Evolutionary conservation across 192 early-diverging fungal species (phyloP).

Genomic region (Rhizophagus sp.): DNA sequence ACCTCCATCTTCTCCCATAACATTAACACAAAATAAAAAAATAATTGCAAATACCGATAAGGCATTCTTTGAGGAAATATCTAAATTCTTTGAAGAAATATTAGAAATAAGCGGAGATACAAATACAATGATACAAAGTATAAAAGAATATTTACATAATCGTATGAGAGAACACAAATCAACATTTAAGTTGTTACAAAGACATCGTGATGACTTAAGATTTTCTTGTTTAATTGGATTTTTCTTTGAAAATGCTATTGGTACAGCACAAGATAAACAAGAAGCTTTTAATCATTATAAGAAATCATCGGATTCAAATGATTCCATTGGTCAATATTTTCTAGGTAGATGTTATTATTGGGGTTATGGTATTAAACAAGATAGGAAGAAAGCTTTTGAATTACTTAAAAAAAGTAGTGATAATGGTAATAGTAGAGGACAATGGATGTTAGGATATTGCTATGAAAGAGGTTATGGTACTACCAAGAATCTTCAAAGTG

Average conservation of each 20-base stretch:
- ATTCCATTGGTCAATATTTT: slow-evolving; percentile 13
- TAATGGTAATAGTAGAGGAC: neutral
- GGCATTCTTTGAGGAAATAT: slow-evolving; percentile 3
- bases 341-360: neutral
- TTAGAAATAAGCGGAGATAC: slow-evolving; percentile 7
- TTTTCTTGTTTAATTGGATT: slow-evolving; percentile 1
- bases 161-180: slow-evolving; percentile 10
- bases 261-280: slow-evolving; percentile 15
- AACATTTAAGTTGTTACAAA: neutral
- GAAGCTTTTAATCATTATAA: neutral
- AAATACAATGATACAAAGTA: neutral
- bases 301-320: neutral
- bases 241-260: neutral
- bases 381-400: neutral
- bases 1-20: neutral
- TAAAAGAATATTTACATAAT: slow-evolving; percentile 19
- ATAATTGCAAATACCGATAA: slow-evolving; percentile 6
- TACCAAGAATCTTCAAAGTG: neutral
- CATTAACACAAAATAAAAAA: neutral
- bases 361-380: neutral
- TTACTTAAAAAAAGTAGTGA: neutral
- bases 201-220: neutral
- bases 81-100: slow-evolving; percentile 2
- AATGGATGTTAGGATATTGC: slow-evolving; percentile 9
- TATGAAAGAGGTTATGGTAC: slow-evolving; percentile 12